Base-by-base conservation (phyloP, 2,329 filamentous ascomycete genomes). In the Fusarium neocosmosporiellum region DNA sequence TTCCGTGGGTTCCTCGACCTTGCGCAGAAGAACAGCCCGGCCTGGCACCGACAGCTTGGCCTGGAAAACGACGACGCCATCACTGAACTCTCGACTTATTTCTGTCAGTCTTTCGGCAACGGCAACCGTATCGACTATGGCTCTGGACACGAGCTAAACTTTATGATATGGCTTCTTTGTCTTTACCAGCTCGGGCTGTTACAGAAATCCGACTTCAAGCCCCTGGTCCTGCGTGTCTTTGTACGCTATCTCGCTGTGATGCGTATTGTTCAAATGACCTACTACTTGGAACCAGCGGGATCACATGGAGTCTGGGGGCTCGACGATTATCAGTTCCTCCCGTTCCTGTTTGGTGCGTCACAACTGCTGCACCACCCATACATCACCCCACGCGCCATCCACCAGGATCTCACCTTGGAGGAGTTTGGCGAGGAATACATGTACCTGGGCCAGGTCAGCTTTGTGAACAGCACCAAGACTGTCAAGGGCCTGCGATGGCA, bases 261-360 rank as follows among this genome's bases (percentile, higher is more conserved):
- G 95, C 94, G 95, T 62, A 87, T 89, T 27, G 88, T 98, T 18
- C 96, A 99, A 82, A 91, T 91, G 71, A 94, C 94, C 4, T 99
- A 99, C 84, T 99, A 99, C 79, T 91, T 99, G 59, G 96, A 99
- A 79, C 96, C 96, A 3, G 96, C 96, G 0, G 96, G 96, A 16
- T 98, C 96, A 1, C 96, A 99, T 81, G 96, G 96, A 43, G 96
- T 99, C 27, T 99, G 96, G 96, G 96, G 96, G 20, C 86, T 99
- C 2, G 96, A 99, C 78, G 96, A 99, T 81, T 98, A 99, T 83
- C 95, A 97, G 75, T 99, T 99, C 83, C 85, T 98, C 1, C 96
- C 97, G 0, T 99, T 98, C 80, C 89, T 99, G 14, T 97, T 98
- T 72, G 96, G 96, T 22, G 95, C 96, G 37, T 92, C 95, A 27